Evolutionary conservation across 140 eudicot species (phyloP), one percentile per base, ranked within the genome.

Genomic region (Erigeron philadelphicus): DNA sequence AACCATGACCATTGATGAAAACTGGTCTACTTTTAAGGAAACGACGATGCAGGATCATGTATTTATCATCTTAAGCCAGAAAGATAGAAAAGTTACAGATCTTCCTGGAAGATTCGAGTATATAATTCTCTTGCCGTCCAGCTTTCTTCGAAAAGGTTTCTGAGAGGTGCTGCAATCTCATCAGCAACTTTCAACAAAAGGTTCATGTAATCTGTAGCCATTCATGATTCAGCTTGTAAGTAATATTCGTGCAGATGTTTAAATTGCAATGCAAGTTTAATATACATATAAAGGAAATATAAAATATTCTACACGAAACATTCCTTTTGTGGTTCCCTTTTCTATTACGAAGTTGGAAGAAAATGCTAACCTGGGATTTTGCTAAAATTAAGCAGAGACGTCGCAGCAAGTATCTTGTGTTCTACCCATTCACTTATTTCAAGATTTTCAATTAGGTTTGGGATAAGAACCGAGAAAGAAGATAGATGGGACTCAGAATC

Each of bases 371-470:
- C 96, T 78, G 87, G 89, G 65, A 84, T 68, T 72, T 56, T 80
- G 80, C 85, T 84, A 64, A 89, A 84, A 79, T 86, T 86, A 52
- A 86, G 85, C 64, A 89, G 80, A 80, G 83, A 84, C 58, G 77
- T 64, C 11, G 87, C 83, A 66, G 91, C 95, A 46, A 89, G 91
- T 69, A 86, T 72, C 86, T 72, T 86, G 76, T 86, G 91, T 60
- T 89, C 95, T 66, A 81, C 74, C 73, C 66, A 78, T 73, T 77
- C 87, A 46, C 85, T 81, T 56, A 74, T 57, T 75, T 79, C 70
- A 19, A 84, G 66, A 66, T 66, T 61, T 47, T 77, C 85, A 79
- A 74, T 89, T 8, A 89, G 81, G 6, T 43, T 70, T 10, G 84
- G 46, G 56, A 81, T 72, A 40, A 89, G 87, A 81, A 82, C 67